phyloP scores from a whole-genome alignment of 108 stramenopile species.

The Asterionellopsis glacialis region DNA sequence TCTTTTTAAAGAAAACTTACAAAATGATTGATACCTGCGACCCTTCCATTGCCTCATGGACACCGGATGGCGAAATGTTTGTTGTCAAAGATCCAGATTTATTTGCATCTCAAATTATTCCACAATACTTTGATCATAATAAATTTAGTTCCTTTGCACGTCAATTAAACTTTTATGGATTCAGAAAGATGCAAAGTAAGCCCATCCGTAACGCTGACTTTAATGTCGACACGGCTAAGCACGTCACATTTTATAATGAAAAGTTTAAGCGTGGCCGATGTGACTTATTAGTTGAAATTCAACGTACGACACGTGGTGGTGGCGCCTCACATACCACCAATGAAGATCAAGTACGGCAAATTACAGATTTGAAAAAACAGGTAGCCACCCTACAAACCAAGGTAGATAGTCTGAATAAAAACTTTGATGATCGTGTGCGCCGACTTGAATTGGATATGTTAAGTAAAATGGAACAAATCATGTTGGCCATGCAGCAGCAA shows the following conservation, averaged over 20 bases:
- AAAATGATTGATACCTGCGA: conserved; percentile 84
- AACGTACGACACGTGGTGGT: conserved; percentile 74
- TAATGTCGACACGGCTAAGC: conserved; percentile 71
- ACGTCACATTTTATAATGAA: conserved; percentile 85
- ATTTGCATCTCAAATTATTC: conserved; percentile 62
- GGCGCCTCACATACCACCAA: conserved; percentile 14
- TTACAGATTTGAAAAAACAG: conserved; percentile 55
- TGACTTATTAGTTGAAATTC: conserved; percentile 75
- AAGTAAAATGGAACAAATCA: conserved; percentile 62
- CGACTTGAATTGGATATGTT: conserved; percentile 56
- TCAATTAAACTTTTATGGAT: conserved; percentile 76
- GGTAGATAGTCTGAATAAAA: conserved; percentile 26
- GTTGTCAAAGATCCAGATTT: conserved; percentile 79
- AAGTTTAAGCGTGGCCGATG: conserved; percentile 80
- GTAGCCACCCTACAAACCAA: conserved; percentile 50
- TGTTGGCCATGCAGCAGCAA: conserved; percentile 58
- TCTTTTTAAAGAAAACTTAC: conserved; percentile 85
- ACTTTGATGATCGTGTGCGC: conserved; percentile 45
- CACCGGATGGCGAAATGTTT: conserved; percentile 78
- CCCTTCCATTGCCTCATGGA: conserved; percentile 64
- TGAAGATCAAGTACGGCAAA: conserved; percentile 47
- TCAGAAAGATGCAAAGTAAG: conserved; percentile 85
- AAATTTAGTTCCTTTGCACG: conserved; percentile 54
- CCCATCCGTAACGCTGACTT: conserved; percentile 81
- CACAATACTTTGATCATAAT: conserved; percentile 89